A percentile compares a stretch with the other conserved stretches of the same genome.
phyloP scores from a whole-genome alignment of 2,329 filamentous ascomycete species.

The Fusarium nematophilum region DNA sequence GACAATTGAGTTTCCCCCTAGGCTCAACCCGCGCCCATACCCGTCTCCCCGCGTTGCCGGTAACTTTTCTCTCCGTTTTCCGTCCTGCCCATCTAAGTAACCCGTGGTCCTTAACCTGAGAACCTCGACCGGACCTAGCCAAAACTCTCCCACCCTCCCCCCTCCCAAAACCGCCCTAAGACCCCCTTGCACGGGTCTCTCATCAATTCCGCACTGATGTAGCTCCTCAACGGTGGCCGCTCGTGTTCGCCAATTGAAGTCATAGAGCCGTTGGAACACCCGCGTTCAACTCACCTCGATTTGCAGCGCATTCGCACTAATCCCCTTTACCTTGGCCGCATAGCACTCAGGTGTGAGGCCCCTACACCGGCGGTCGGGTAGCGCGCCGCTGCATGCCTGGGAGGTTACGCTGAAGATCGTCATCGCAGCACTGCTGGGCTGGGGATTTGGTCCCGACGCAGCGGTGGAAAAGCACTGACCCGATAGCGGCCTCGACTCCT shows the following conservation, averaged over 20 bases:
- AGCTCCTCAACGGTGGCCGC: background rate
- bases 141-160: too few relatives aligned
- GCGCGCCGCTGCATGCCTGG: slow-evolving; percentile 10
- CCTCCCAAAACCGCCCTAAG: too few relatives aligned
- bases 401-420: slow-evolving; percentile 28
- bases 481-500: slow-evolving; percentile 21
- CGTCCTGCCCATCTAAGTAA: slow-evolving; percentile 21
- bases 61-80: too few relatives aligned
- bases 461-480: slow-evolving; percentile 39
- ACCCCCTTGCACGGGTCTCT: too few relatives aligned
- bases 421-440: slow-evolving; percentile 13
- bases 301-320: background rate
- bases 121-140: background rate
- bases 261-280: background rate
- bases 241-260: background rate
- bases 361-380: slow-evolving; percentile 4
- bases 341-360: background rate
- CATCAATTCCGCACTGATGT: too few relatives aligned
- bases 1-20: slow-evolving; percentile 27
- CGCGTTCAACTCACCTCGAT: too few relatives aligned
- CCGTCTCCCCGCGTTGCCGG: slow-evolving; percentile 24
- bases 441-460: slow-evolving; percentile 35
- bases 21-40: slow-evolving; percentile 20
- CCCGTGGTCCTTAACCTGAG: background rate
- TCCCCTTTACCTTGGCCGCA: background rate